phyloP scores from a whole-genome alignment of 1,284 basidiomycete genomes.

The Takashimella tepidaria region DNA sequence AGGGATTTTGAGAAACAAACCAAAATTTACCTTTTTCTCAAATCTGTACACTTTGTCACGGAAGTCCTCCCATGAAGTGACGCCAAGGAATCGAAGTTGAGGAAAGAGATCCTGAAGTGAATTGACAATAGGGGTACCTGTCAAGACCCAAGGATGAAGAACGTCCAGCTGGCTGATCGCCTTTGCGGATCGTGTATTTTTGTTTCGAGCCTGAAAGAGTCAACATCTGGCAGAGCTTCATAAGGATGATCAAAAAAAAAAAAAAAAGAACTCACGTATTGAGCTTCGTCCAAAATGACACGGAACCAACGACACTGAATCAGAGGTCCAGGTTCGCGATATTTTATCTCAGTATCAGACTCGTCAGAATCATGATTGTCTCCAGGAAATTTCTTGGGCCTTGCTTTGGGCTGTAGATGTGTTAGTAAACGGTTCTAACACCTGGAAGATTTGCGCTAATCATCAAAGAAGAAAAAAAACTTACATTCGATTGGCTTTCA shows the following conservation, averaged over 20 bases:
- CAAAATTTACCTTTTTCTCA: conserved; percentile 22
- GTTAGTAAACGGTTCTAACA: no score
- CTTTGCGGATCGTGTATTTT: conserved; percentile 31
- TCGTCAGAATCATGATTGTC: conserved; percentile 6
- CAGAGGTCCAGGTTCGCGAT: conserved; percentile 30
- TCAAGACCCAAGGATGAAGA: conserved; percentile 38
- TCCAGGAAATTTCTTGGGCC: conserved; percentile 12
- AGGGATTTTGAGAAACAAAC: background rate
- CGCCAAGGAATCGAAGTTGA: conserved; percentile 31
- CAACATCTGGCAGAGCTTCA: no score
- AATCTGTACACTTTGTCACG: conserved; percentile 21
- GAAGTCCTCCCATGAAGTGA: conserved; percentile 35
- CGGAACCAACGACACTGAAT: conserved; percentile 43
- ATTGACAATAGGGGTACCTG: conserved; percentile 42
- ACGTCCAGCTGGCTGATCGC: conserved; percentile 31
- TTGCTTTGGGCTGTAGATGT: conserved; percentile 22
- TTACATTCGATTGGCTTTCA: conserved; percentile 25
- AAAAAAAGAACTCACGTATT: conserved; percentile 24
- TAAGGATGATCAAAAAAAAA: no score
- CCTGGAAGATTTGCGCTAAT: conserved; percentile 5
- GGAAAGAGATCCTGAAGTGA: conserved; percentile 16
- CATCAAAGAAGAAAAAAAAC: background rate
- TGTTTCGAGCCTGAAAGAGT: conserved; percentile 29
- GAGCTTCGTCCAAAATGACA: conserved; percentile 49
- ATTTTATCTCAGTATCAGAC: conserved; percentile 17